Evolutionary conservation across 495 filamentous ascomycete genomes (phyloP).

Genomic region (Entonaema liquescens): DNA sequence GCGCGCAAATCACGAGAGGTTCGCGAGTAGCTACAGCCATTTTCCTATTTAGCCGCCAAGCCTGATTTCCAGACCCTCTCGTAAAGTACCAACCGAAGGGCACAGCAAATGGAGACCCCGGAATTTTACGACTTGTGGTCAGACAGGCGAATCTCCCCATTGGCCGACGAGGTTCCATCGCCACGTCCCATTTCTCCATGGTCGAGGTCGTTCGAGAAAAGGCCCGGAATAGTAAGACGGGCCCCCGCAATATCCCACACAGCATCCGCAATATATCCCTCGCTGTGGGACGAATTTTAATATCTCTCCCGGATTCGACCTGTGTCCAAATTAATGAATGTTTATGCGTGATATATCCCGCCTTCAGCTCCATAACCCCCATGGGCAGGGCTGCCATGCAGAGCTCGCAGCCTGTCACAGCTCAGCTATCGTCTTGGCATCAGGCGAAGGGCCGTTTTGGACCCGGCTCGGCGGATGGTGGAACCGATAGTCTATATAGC

Average conservation of each 20-base stretch:
- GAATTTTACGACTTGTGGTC: slow-evolving; percentile 11
- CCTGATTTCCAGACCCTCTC: slow-evolving; percentile 33
- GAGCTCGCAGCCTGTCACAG: slow-evolving; percentile 20
- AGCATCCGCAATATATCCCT: slow-evolving; percentile 19
- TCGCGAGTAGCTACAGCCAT: slow-evolving; percentile 26
- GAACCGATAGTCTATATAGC: background rate
- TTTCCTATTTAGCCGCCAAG: slow-evolving; percentile 43
- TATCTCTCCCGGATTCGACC: slow-evolving; percentile 11
- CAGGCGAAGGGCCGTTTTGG: slow-evolving; percentile 13
- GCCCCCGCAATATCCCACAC: slow-evolving; percentile 35
- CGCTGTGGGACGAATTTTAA: slow-evolving; percentile 7
- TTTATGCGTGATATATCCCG: background rate
- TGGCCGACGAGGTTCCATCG: slow-evolving; percentile 30
- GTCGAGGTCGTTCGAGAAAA: slow-evolving; percentile 34
- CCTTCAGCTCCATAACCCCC: slow-evolving; percentile 30
- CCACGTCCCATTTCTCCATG: slow-evolving; percentile 35
- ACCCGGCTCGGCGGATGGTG: slow-evolving; percentile 30
- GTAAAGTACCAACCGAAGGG: slow-evolving; percentile 28
- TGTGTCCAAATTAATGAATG: background rate
- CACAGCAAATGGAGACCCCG: slow-evolving; percentile 33
- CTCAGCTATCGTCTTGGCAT: slow-evolving; percentile 31
- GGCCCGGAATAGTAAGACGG: slow-evolving; percentile 20
- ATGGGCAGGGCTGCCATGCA: slow-evolving; percentile 18
- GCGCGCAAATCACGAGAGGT: slow-evolving; percentile 31
- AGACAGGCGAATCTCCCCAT: background rate